A percentile compares a stretch with the other conserved stretches of the same genome.
Evolutionary conservation across 208 protist species (phyloP).

Genomic region (Trypanosoma theileri): DNA sequence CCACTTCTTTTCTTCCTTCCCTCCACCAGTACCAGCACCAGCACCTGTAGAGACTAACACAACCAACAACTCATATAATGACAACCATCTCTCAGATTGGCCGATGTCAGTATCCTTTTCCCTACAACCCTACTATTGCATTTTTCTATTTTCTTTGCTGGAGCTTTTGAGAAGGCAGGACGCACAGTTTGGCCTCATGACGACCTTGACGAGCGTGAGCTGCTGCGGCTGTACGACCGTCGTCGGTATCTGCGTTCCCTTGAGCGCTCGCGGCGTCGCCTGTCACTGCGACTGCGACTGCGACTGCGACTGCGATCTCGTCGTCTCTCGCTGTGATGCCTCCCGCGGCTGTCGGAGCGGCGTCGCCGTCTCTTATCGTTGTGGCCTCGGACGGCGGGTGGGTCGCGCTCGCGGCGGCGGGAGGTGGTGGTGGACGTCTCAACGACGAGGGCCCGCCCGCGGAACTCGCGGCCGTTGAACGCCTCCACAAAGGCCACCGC

Average conservation of each 20-base stretch:
- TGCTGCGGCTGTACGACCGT: conserved; percentile 28
- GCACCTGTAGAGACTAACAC: no score
- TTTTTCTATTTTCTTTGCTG: no score
- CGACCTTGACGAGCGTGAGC: conserved; percentile 21
- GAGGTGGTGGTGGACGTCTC: conserved; percentile 26
- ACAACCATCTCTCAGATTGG: no score
- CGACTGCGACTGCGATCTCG: conserved; percentile 20
- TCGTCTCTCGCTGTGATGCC: conserved; percentile 11
- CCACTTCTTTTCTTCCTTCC: no score
- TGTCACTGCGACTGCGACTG: conserved; percentile 14
- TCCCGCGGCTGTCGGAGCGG: conserved; percentile 19
- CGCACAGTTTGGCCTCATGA: conserved; percentile 8
- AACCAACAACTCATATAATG: no score
- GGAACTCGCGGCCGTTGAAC: conserved; percentile 32
- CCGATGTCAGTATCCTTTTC: no score
- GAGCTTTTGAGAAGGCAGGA: no score
- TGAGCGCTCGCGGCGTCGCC: conserved; percentile 24
- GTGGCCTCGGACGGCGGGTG: not conserved
- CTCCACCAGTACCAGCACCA: no score
- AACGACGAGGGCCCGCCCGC: conserved; percentile 26
- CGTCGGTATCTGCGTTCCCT: conserved; percentile 19
- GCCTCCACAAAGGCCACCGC: conserved; percentile 24
- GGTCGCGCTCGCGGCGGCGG: conserved; percentile 19
- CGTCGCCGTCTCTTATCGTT: conserved; percentile 11
- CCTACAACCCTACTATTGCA: no score